phyloP scores from a whole-genome alignment of 352 stramenopile genomes.

The Blastocystis sp. region DNA sequence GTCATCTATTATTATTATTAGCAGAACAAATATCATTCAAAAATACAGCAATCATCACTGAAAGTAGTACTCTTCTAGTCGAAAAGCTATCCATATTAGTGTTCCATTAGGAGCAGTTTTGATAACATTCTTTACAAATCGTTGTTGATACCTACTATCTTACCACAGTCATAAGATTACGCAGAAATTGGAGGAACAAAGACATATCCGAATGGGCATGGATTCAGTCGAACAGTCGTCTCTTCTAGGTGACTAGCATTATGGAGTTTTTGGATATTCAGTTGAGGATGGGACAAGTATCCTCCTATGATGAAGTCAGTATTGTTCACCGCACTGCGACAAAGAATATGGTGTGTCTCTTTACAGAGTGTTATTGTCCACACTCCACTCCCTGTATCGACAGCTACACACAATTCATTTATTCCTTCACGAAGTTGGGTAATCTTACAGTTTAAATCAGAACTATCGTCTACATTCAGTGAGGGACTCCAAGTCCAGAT shows the following conservation, averaged over 20 bases:
- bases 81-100: constrained; percentile 23
- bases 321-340: not conserved
- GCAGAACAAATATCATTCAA: not conserved
- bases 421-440: not conserved
- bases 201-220: constrained; percentile 31
- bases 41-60: constrained; percentile 38
- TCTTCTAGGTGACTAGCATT: not conserved
- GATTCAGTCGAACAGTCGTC: not conserved
- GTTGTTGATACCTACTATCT: not conserved
- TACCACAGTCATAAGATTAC: not conserved
- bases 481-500: constrained; percentile 17
- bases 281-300: not conserved
- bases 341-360: constrained; percentile 1
- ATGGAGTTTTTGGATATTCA: not conserved
- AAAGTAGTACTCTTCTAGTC: constrained; percentile 54
- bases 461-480: not conserved
- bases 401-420: not conserved
- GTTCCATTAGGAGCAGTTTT: not conserved
- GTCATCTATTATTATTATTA: no score
- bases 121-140: not conserved
- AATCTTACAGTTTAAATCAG: not conserved
- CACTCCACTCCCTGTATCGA: not conserved
- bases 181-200: constrained; percentile 26
- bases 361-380: not conserved
- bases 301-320: not conserved